Evolutionary conservation across 2,329 filamentous ascomycete genomes (phyloP), one percentile per base, ranked within the genome.

Genomic region (Ascocoryne sarcoides): DNA sequence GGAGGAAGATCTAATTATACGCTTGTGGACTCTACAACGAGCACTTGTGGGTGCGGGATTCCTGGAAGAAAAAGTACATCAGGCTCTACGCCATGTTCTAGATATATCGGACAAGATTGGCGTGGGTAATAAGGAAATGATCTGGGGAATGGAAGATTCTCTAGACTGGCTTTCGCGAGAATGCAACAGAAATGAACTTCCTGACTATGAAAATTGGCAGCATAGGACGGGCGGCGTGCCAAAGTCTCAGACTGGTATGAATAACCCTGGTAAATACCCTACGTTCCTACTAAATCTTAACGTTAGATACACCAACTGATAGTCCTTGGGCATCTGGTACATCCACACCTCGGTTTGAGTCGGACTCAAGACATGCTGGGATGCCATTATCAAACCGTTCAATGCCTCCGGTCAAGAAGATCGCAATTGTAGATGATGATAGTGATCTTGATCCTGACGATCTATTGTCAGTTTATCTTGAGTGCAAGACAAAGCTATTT

Each of bases 121-220:
- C 2, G 55, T 66, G 9, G 64, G 66, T 15, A 68, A 61, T 45
- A 82, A 77, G 51, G 83, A 87, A 48, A 71, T 71, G 32, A 73
- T 88, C 10, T 94, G 87, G 84, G 88, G 89, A 8, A 65, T 96
- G 26, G 82, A 93, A 46, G 89, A 95, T 62, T 79, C 84, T 18
- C 61, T 98, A 15, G 86, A 95, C 53, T 95, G 88, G 86, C 71
- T 96, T 39, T 85, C 87, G n/a, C 68, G 85, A 49, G 76, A 92
- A 57, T 85, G 82, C 52, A 65, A 71, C 10, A 65, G 70, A 47
- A 73, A 79, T 1, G 81, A 89, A 52, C 68, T 90, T 26, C 83
- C 83, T 4, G 71, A 77, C 34, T 93, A 92, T 59, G 78, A 83
- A 15, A 70, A 68, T 42, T 65, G 59, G 38, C 49, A 55, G 32